A percentile compares a stretch with the other conserved stretches of the same genome.
Conservation (phyloP, 768 basidiomycete genomes). For the Rhizopogon vulgaris region DNA sequence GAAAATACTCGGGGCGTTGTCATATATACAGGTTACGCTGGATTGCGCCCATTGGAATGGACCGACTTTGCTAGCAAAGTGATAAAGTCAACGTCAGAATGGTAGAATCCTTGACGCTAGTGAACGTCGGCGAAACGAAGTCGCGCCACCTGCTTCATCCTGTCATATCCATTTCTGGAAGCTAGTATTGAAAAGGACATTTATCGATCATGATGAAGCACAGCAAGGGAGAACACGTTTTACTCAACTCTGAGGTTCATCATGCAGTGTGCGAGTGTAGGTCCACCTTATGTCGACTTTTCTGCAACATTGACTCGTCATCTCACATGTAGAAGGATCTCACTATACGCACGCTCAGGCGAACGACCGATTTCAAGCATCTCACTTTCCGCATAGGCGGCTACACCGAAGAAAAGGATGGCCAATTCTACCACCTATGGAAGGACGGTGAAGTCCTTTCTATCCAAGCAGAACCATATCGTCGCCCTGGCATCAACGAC, state of each 20-base stretch:
- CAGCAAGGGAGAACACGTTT: not conserved
- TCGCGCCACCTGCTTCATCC: not conserved
- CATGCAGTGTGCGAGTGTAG: conserved; percentile 26
- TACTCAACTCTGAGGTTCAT: not conserved
- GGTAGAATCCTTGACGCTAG: not conserved
- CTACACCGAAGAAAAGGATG: conserved; percentile 2
- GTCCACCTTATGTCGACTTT: conserved; percentile 10
- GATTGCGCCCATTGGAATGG: not conserved
- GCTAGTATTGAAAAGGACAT: not conserved
- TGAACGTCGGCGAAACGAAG: too few relatives aligned
- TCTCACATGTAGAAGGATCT: conserved; percentile 9
- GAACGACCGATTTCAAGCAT: conserved; percentile 17
- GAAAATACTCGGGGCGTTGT: too few relatives aligned
- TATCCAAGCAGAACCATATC: conserved; percentile 26
- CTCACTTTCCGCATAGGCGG: conserved; percentile 16
- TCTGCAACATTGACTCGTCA: not conserved
- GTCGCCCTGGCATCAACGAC: conserved; percentile 9
- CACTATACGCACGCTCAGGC: conserved; percentile 16
- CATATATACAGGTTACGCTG: not conserved
- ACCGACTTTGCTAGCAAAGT: not conserved
- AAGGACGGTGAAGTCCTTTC: conserved; percentile 23
- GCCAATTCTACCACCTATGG: conserved; percentile 23
- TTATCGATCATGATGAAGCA: not conserved
- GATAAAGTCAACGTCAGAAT: not conserved
- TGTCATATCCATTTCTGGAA: not conserved